Percentiles rank a stretch among this genome's conserved stretches.
phyloP scores from a whole-genome alignment of 225 moss, liverwort and hornwort species.

The Pleurozium schreberi region DNA sequence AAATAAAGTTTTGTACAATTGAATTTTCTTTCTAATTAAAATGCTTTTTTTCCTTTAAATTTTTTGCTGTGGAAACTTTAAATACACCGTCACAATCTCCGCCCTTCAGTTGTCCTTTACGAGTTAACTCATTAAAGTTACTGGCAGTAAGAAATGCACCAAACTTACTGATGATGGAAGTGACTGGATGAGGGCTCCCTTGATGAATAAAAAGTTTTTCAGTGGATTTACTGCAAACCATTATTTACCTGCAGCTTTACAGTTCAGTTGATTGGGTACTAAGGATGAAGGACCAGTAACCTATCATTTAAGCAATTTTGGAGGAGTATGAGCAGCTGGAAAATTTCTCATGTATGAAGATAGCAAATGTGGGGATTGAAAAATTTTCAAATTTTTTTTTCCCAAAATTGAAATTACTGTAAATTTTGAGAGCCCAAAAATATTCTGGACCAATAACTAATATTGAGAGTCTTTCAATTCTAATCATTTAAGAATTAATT shows the following conservation, averaged over 20 bases:
- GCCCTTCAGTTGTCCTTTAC: background rate
- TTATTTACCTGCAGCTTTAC: background rate
- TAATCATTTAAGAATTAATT: too few species aligned
- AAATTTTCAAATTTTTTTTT: too few species aligned
- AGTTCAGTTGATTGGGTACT: background rate
- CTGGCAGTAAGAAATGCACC: background rate
- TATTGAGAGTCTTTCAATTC: too few species aligned
- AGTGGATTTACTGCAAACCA: background rate
- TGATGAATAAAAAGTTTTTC: background rate
- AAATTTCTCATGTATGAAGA: too few species aligned
- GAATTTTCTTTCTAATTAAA: background rate
- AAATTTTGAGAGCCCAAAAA: too few species aligned
- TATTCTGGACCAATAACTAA: too few species aligned
- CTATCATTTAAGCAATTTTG: too few species aligned
- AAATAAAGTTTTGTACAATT: accelerated
- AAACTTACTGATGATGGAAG: background rate
- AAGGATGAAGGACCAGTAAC: too few species aligned
- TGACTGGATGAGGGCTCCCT: background rate
- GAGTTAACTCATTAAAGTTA: background rate
- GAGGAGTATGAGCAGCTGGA: too few species aligned
- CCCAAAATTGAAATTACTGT: too few species aligned
- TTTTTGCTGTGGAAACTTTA: background rate
- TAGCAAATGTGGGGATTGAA: too few species aligned
- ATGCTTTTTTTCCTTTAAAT: background rate
- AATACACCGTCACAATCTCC: too few species aligned